Evolutionary conservation across 202 grass and related monocot genomes (phyloP).

Genomic region (Zizania palustris): DNA sequence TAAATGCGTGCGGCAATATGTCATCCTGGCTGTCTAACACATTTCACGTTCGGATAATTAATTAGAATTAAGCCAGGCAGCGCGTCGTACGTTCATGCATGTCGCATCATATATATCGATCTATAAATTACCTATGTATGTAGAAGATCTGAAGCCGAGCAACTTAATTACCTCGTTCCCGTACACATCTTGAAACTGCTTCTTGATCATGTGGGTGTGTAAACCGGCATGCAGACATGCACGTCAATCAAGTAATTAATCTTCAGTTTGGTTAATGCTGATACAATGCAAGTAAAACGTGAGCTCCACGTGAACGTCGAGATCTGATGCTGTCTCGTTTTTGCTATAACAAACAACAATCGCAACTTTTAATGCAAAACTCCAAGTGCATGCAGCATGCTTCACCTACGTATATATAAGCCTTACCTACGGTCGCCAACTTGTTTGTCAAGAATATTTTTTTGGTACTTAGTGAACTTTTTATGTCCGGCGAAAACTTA

Average conservation of each 20-base stretch:
- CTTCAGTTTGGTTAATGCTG: not conserved
- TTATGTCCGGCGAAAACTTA: no score
- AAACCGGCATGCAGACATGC: not conserved
- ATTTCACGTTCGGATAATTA: no score
- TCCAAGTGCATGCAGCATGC: not conserved
- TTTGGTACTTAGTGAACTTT: no score
- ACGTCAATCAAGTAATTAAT: not conserved
- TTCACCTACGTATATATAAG: not conserved
- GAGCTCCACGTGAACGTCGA: not conserved
- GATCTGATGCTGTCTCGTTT: not conserved
- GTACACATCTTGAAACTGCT: not conserved
- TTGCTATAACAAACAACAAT: not conserved
- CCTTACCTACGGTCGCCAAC: no score
- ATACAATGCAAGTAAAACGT: constrained; percentile 2
- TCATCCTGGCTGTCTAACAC: no score
- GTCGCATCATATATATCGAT: not conserved
- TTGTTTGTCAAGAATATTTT: no score
- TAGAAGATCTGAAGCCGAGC: not conserved
- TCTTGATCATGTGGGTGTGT: not conserved
- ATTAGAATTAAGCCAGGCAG: no score
- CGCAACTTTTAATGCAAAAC: constrained; percentile 1
- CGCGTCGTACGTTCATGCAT: no score
- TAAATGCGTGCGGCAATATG: no score
- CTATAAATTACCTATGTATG: not conserved
- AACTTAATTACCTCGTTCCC: not conserved